Conservation (phyloP, 202 grass and related monocot species). For the Panicum virgatum region DNA sequence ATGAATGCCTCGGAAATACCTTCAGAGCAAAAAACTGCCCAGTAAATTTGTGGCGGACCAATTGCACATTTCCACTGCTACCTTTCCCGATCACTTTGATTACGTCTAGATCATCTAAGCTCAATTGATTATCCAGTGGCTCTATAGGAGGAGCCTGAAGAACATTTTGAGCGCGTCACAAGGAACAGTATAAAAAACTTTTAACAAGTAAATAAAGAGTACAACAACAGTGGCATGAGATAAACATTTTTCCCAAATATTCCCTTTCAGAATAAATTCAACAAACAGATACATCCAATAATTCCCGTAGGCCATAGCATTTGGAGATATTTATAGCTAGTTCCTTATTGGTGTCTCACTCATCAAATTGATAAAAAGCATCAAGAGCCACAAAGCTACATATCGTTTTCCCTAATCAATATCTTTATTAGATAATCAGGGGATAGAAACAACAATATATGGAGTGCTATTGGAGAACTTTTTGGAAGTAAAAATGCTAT, state of each 20-base stretch:
- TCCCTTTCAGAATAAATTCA: background rate
- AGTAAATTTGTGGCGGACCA: slow-evolving; percentile 97
- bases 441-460: background rate
- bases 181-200: background rate
- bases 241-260: slow-evolving; percentile 7
- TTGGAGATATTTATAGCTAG: background rate
- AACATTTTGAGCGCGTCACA: slow-evolving; percentile 16
- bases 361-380: background rate
- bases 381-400: slow-evolving; percentile 14
- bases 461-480: background rate
- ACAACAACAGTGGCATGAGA: background rate
- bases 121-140: slow-evolving; percentile 68
- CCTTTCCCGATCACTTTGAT: slow-evolving; percentile 96
- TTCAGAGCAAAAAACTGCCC: slow-evolving; percentile 96
- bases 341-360: background rate
- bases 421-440: background rate
- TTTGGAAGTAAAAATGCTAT: background rate
- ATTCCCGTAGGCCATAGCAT: background rate
- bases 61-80: slow-evolving; percentile 80
- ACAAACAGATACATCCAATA: background rate
- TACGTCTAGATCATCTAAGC: slow-evolving; percentile 72
- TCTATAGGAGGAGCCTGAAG: slow-evolving; percentile 61
- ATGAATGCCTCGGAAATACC: slow-evolving; percentile 44
- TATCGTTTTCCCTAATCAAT: background rate
- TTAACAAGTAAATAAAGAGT: background rate